Evolutionary conservation across 2,329 filamentous ascomycete genomes (phyloP).

Genomic region (Colletotrichum abscissum): DNA sequence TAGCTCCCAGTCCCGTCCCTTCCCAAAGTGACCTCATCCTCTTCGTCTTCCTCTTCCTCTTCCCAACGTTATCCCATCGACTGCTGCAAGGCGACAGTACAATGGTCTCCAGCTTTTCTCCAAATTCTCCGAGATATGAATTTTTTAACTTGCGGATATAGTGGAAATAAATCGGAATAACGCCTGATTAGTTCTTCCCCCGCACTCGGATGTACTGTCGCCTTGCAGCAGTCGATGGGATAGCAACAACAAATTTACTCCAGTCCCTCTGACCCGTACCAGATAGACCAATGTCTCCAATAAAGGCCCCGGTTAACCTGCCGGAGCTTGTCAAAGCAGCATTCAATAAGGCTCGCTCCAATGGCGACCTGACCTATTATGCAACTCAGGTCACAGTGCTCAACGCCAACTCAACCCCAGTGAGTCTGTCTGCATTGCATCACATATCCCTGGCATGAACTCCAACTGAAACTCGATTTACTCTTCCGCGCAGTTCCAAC

Average conservation of each 20-base stretch:
- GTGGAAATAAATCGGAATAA: too few species aligned
- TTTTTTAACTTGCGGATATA: too few species aligned
- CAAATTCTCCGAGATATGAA: too few species aligned
- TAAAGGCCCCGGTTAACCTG: conserved; percentile 58
- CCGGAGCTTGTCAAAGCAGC: conserved; percentile 61
- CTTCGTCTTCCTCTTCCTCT: too few species aligned
- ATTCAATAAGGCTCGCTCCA: conserved; percentile 59
- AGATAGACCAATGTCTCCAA: conserved; percentile 50
- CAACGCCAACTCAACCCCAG: conserved; percentile 54
- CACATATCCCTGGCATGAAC: background rate
- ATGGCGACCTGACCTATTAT: conserved; percentile 64
- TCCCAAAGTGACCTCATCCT: background rate
- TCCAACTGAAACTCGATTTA: background rate
- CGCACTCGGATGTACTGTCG: too few species aligned
- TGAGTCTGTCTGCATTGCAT: conserved; percentile 43
- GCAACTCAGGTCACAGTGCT: conserved; percentile 64
- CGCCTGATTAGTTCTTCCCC: too few species aligned
- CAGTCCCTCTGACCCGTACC: conserved; percentile 39
- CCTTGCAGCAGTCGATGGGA: too few species aligned
- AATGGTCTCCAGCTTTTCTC: too few species aligned
- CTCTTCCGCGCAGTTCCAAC: conserved; percentile 69
- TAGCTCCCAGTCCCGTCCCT: background rate
- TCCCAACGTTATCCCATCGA: background rate
- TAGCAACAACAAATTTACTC: background rate
- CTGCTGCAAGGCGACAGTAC: too few species aligned